These are phyloP conservation scores for Pichia exigua DNA, from an alignment of 805 yeast genomes.

Conservation along the genomic window DNA sequence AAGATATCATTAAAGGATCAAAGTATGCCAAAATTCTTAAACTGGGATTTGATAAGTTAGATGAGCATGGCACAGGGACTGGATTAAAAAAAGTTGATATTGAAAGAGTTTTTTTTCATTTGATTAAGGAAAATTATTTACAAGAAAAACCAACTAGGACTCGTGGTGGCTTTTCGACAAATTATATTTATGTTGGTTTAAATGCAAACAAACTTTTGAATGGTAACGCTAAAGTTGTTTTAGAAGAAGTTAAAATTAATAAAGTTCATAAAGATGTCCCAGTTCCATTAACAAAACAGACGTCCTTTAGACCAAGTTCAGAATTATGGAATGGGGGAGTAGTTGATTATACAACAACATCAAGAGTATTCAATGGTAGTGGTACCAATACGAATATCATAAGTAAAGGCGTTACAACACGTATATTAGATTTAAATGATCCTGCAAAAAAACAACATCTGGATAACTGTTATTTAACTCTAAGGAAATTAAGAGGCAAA, in stretches of 20 bases:
- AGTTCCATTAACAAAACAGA: not conserved
- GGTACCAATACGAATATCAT: not conserved
- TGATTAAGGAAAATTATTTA: slow-evolving; percentile 58
- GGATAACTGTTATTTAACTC: slow-evolving; percentile 23
- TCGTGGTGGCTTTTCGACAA: slow-evolving; percentile 71
- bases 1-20: slow-evolving; percentile 76
- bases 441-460: slow-evolving; percentile 24
- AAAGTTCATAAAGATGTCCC: not conserved
- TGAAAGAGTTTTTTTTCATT: slow-evolving; percentile 75
- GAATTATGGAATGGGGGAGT: slow-evolving; percentile 4
- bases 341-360: not conserved
- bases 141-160: slow-evolving; percentile 63
- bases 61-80: slow-evolving; percentile 68
- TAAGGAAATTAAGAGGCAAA: slow-evolving; percentile 36
- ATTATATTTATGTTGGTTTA: slow-evolving; percentile 60
- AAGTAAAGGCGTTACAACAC: slow-evolving; percentile 14
- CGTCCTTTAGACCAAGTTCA: slow-evolving; percentile 11
- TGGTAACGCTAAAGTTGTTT: slow-evolving; percentile 24
- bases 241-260: not conserved
- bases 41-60: slow-evolving; percentile 52
- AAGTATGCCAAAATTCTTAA: slow-evolving; percentile 50
- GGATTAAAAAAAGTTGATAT: slow-evolving; percentile 56
- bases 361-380: slow-evolving; percentile 7
- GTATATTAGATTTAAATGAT: slow-evolving; percentile 9
- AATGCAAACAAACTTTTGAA: slow-evolving; percentile 42